Evolutionary conservation across 306 rosid species (phyloP).

Genomic region (Urtica urens): DNA sequence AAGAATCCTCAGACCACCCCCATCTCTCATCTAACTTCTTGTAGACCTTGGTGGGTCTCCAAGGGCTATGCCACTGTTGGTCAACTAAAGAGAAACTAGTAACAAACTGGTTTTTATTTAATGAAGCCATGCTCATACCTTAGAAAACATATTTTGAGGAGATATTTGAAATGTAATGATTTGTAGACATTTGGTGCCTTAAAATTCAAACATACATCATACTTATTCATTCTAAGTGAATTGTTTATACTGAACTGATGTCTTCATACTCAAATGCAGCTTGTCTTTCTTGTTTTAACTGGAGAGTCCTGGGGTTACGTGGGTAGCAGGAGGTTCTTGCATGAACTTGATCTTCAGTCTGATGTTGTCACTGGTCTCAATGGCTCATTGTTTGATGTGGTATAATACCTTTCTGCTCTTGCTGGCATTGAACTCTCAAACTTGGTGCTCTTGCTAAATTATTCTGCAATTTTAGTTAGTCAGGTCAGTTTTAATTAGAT

Average conservation of each 20-base stretch:
- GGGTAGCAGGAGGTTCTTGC: slow-evolving; percentile 87
- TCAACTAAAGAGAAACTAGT: too few species aligned
- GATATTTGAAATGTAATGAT: too few species aligned
- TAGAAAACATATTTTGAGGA: too few species aligned
- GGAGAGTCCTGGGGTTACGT: slow-evolving; percentile 98
- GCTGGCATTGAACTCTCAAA: slow-evolving; percentile 6
- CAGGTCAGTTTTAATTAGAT: too few species aligned
- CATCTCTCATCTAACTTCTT: too few species aligned
- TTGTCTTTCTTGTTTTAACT: slow-evolving; percentile 71
- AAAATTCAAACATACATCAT: too few species aligned
- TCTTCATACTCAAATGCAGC: slow-evolving; percentile 51
- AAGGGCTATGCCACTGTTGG: too few species aligned
- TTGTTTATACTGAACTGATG: slow-evolving; percentile 17
- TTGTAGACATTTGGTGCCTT: too few species aligned
- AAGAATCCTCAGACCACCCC: too few species aligned
- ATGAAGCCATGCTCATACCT: too few species aligned
- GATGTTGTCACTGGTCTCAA: slow-evolving; percentile 74
- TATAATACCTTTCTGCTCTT: slow-evolving; percentile 24
- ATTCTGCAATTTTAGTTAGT: slow-evolving; percentile 3
- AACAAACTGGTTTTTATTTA: too few species aligned
- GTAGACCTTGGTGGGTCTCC: too few species aligned
- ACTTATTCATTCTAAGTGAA: not conserved
- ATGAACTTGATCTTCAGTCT: slow-evolving; percentile 74
- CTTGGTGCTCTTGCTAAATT: slow-evolving; percentile 1
- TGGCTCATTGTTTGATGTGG: slow-evolving; percentile 60